These are phyloP conservation scores for Desmodesmus armatus DNA, from an alignment of 139 green algal genomes.

Conservation along the genomic window DNA sequence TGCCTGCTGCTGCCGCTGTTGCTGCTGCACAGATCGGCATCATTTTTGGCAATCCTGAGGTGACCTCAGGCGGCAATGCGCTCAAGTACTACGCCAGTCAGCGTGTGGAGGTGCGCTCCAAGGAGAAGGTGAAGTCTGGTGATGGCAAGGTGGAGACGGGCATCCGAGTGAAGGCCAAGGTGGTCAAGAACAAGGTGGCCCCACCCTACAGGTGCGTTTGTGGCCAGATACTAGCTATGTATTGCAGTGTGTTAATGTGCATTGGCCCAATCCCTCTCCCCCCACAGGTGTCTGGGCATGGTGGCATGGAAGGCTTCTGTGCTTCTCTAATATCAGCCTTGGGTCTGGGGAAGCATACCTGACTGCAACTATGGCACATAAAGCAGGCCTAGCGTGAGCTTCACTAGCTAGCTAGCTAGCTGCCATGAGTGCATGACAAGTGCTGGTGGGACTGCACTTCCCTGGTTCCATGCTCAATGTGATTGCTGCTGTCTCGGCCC, in stretches of 20 bases:
- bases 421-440: too few relatives aligned
- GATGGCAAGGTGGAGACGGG: conserved; percentile 61
- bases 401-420: too few relatives aligned
- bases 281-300: neutral
- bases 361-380: neutral
- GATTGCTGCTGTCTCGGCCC: too few relatives aligned
- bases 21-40: conserved; percentile 74
- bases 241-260: too few relatives aligned
- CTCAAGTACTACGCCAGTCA: conserved; percentile 94
- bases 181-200: conserved; percentile 96
- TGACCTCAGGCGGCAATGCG: conserved; percentile 92
- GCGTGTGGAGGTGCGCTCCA: conserved; percentile 49
- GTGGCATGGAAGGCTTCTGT: neutral
- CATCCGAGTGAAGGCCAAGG: conserved; percentile 74
- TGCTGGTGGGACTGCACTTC: too few relatives aligned
- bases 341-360: neutral
- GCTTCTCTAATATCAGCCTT: neutral
- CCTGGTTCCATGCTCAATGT: too few relatives aligned
- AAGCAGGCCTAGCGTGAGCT: too few relatives aligned
- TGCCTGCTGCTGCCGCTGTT: neutral
- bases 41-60: conserved; percentile 90
- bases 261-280: too few relatives aligned
- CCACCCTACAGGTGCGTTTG: conserved; percentile 20
- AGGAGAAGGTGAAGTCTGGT: conserved; percentile 65
- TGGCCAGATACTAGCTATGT: neutral